Base-by-base conservation (phyloP, 345 rosid genomes). In the Boechera stricta region DNA sequence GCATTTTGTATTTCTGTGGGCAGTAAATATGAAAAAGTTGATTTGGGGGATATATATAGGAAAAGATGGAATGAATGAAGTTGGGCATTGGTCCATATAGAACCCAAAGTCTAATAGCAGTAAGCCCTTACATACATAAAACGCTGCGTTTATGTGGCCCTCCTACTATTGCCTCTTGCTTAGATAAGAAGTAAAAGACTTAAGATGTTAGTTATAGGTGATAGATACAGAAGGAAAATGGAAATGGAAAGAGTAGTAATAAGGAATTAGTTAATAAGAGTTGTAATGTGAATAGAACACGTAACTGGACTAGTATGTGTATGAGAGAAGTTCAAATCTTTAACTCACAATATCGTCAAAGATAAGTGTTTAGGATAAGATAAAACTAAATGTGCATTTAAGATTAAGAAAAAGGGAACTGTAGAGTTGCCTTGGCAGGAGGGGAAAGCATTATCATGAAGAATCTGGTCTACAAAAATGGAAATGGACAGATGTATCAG, bases 341-440 rank as follows among this genome's bases (percentile, higher is more conserved):
- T 24, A 31, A 58, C 11, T 32, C 36, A 58, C 42, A 57, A 57
- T 11, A 59, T 47, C 16, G 1, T 59, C 57, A 21, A 29, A 10
- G 59, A 71, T 45, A 15, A 47, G 2, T 39, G 52, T 39, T 69
- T 39, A 54, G n/a, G 26, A 39, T 8, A 69, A 55, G 73, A 55
- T n/a, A 16, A 44, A 63, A 33, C 36, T 7, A 24, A 56, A 45
- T 12, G 51, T 41, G 59, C 66, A 74, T 66, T 65, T 44, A 64
- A 73, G 55, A 66, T n/a, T 65, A 57, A 16, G 15, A 32, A 38
- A 58, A 36, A 47, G 0, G 52, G 35, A 29, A 58, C 73, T 75
- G 67, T 67, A 67, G 54, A 75, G 74, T 75, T 75, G 74, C 79
- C 79, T 75, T 59, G 29, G 24, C 54, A 18, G 5, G 61, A 74